Conservation (phyloP, 2,329 filamentous ascomycete genomes). For the Aspergillus chevalieri region DNA sequence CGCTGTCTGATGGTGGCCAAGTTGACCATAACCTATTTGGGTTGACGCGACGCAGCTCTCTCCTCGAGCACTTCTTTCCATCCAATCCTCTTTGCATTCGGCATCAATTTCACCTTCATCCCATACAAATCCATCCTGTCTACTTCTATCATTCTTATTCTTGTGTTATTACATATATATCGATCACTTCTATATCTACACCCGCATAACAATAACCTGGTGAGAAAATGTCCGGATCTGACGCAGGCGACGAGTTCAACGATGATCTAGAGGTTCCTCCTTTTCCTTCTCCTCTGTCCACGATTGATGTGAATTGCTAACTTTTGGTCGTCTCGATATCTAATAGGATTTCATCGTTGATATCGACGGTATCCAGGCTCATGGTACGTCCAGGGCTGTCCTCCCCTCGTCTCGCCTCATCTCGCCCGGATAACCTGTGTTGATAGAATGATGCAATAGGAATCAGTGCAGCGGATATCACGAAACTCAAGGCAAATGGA, state of each 20-base stretch:
- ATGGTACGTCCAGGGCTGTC: constrained; percentile 40
- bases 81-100: neutral
- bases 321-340: neutral
- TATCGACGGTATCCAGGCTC: constrained; percentile 60
- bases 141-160: neutral
- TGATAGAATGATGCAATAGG: constrained; percentile 32
- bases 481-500: constrained; percentile 57
- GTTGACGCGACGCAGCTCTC: too few species aligned
- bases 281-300: neutral
- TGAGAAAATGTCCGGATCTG: constrained; percentile 46
- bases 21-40: neutral
- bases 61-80: too few species aligned
- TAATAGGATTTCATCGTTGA: constrained; percentile 56
- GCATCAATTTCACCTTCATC: neutral
- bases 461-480: constrained; percentile 59
- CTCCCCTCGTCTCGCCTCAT: neutral
- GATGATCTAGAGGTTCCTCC: constrained; percentile 39
- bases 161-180: neutral
- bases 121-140: neutral
- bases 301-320: neutral
- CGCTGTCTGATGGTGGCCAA: too few species aligned
- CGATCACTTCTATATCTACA: neutral
- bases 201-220: neutral
- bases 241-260: constrained; percentile 46
- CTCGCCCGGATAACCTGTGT: neutral